Conservation (phyloP, 352 stramenopile genomes). For the Phytophthora citrophthora region DNA sequence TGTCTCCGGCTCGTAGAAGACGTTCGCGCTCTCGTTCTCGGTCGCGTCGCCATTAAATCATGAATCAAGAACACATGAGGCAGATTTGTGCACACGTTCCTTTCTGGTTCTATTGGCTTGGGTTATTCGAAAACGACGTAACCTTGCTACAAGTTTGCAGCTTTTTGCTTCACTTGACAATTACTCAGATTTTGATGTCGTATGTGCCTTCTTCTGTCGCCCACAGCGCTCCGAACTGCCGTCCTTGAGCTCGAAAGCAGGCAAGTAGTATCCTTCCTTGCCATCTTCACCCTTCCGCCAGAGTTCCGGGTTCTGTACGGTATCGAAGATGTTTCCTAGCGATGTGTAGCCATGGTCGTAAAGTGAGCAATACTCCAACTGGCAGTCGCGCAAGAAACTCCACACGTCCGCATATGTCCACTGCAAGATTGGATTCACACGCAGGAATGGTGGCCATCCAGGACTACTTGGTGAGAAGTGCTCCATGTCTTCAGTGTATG, state of each 20-base stretch:
- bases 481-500: conserved; percentile 90
- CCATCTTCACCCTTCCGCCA: conserved; percentile 65
- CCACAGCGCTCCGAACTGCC: conserved; percentile 74
- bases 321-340: conserved; percentile 95
- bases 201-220: conserved; percentile 78
- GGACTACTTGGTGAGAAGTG: conserved; percentile 87
- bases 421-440: conserved; percentile 97
- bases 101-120: conserved; percentile 23
- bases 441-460: conserved; percentile 96
- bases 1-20: conserved; percentile 16
- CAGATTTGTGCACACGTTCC: neutral
- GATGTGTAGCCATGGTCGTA: conserved; percentile 95
- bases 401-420: conserved; percentile 97
- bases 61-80: neutral
- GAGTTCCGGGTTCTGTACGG: conserved; percentile 93
- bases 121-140: conserved; percentile 9
- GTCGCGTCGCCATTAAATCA: conserved; percentile 24
- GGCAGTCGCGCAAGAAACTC: conserved; percentile 90
- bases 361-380: conserved; percentile 89
- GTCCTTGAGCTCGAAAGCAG: conserved; percentile 75
- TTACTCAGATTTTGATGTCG: conserved; percentile 64
- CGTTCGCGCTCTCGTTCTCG: conserved; percentile 29
- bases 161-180: neutral
- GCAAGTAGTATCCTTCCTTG: conserved; percentile 69
- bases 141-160: conserved; percentile 1